Conservation (phyloP, 2,329 filamentous ascomycete species). For the Penicillium sp. region DNA sequence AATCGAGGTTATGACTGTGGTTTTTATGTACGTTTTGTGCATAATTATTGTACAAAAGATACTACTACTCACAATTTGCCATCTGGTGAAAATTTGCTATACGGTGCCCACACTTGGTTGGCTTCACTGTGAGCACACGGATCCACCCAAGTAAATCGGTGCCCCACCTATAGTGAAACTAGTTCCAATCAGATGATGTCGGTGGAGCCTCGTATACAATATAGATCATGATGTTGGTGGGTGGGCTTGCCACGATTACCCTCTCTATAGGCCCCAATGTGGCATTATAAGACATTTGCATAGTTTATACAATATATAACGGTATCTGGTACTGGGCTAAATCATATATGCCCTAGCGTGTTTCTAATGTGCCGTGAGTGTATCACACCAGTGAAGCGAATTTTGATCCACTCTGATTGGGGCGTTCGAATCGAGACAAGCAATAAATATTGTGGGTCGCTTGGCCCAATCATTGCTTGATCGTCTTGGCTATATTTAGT, state of each 20-base stretch:
- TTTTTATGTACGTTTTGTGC: background rate
- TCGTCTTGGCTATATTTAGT: slow-evolving; percentile 1
- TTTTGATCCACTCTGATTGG: background rate
- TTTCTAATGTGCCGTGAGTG: background rate
- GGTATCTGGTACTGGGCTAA: background rate
- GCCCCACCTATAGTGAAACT: no score
- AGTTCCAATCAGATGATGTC: no score
- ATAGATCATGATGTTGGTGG: background rate
- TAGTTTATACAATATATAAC: background rate
- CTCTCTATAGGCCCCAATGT: background rate
- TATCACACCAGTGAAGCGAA: background rate
- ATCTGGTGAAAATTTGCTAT: background rate
- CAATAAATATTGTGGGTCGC: background rate
- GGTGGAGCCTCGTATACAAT: no score
- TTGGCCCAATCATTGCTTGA: background rate
- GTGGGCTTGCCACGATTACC: background rate
- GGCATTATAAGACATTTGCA: background rate
- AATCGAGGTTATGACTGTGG: background rate
- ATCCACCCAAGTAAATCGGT: no score
- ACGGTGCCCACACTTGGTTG: background rate
- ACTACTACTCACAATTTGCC: background rate
- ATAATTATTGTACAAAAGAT: background rate
- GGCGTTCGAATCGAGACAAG: background rate
- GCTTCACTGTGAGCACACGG: background rate
- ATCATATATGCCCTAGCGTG: background rate